Base-by-base conservation (phyloP, 495 filamentous ascomycete genomes). In the Penicillium manginii region DNA sequence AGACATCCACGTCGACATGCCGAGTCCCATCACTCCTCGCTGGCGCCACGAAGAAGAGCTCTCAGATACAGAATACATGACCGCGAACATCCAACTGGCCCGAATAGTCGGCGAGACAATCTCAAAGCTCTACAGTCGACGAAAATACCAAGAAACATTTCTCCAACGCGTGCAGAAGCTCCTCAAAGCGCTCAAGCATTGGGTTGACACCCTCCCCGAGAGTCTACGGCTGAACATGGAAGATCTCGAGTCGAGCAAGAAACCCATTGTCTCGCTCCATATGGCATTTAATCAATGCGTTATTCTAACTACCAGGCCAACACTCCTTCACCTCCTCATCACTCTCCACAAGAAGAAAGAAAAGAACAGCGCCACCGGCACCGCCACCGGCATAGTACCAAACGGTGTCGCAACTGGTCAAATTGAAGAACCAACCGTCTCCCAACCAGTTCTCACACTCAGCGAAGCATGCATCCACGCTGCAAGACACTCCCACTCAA, bases 1-100 rank as follows among this genome's bases (percentile, higher is more conserved):
- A 46, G 77, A 79, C 48, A 79, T 79, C 43, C 74, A 80, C 43
- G 67, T 80, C 33, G 76, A 78, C 54, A 72, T 79, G 66, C 76
- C 77, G 21, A 75, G 66, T 8, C 68, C 61, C 11, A 65, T 78
- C 2, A 57, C 59, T 18, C 73, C 73, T 4, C 52, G 54, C 18
- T 68, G 70, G 63, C 50, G 67, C n/a, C 74, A 78, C 42, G 68
- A 76, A 31, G 76, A 75, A 56, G 75, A 79, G 51, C 72, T 79
- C 19, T 72, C 73, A 0, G 76, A 78, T 35, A 67, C 68, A 3
- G 73, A 74, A 2, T 76, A 73, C 39, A 64, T 76, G 57, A 73
- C 72, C 2, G 76, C 76, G 0, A 77, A 77, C 50, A 73, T 79
- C 52, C 73, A 73, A 3, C 68, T 79, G 4, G 75, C 76, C 2